Percentiles rank a stretch among this genome's conserved stretches.
Evolutionary conservation across 495 filamentous ascomycete genomes (phyloP).

Genomic region (Aeminium ludgeri): DNA sequence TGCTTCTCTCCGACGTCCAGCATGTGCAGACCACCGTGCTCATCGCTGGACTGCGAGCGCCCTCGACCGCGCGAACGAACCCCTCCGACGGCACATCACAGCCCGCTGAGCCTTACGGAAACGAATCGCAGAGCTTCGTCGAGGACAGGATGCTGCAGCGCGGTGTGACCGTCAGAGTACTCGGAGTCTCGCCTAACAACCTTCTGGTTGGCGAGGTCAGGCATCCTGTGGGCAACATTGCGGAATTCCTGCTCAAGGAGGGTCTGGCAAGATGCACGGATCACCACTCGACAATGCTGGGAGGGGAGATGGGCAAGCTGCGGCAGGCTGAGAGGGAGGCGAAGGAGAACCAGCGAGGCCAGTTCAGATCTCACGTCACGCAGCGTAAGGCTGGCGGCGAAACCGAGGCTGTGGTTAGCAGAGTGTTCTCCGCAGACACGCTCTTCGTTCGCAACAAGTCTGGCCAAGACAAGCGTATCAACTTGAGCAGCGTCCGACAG

Average conservation of each 20-base stretch:
- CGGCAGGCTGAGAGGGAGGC: constrained; percentile 79
- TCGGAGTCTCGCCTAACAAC: constrained; percentile 74
- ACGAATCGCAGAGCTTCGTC: constrained; percentile 70
- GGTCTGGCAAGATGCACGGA: constrained; percentile 86
- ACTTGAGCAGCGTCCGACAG: constrained; percentile 78
- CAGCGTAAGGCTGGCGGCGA: constrained; percentile 39
- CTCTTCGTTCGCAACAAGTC: constrained; percentile 68
- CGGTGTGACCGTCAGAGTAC: constrained; percentile 57
- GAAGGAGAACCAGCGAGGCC: constrained; percentile 49
- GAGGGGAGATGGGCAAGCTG: constrained; percentile 64
- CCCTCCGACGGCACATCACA: constrained; percentile 59
- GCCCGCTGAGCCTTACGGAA: constrained; percentile 71
- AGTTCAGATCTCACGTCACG: constrained; percentile 64
- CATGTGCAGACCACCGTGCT: constrained; percentile 74
- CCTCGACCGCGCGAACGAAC: constrained; percentile 65
- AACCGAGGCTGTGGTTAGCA: constrained; percentile 62
- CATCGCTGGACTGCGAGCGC: constrained; percentile 78
- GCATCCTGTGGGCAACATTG: constrained; percentile 83
- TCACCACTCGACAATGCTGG: constrained; percentile 80
- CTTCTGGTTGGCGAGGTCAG: constrained; percentile 33
- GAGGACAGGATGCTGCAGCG: constrained; percentile 74
- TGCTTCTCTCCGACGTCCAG: constrained; percentile 56
- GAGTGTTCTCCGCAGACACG: constrained; percentile 78
- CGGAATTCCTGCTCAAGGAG: constrained; percentile 67
- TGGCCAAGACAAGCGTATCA: constrained; percentile 75